Evolutionary conservation across 192 early-diverging fungal species (phyloP).

Genomic region (Coemansia sp.): DNA sequence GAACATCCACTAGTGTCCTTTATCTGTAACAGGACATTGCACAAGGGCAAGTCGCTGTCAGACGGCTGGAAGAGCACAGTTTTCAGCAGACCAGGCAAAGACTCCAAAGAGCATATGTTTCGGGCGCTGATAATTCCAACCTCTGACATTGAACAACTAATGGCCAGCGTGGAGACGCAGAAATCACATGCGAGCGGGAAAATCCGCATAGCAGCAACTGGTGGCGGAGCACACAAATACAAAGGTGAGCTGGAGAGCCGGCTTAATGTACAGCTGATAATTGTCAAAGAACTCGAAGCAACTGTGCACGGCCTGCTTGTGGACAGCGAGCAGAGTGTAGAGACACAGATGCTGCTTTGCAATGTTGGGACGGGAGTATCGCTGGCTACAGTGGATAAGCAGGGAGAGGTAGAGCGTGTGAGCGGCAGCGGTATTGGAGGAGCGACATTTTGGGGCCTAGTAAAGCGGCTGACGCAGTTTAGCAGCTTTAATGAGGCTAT

Average conservation of each 20-base stretch:
- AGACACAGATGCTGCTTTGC: slow-evolving; percentile 28
- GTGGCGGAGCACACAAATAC: slow-evolving; percentile 35
- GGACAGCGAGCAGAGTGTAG: background rate
- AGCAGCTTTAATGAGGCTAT: slow-evolving; percentile 28
- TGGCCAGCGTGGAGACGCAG: slow-evolving; percentile 5
- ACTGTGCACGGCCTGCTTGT: slow-evolving; percentile 20
- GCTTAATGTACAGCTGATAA: slow-evolving; percentile 16
- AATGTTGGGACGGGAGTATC: slow-evolving; percentile 54
- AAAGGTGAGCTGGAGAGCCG: slow-evolving; percentile 16
- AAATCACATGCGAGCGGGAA: background rate
- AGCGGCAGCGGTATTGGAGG: slow-evolving; percentile 51
- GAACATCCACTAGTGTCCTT: slow-evolving; percentile 11
- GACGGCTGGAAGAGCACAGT: slow-evolving; percentile 5
- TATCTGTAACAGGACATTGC: background rate
- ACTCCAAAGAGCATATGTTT: background rate
- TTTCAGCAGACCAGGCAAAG: slow-evolving; percentile 3
- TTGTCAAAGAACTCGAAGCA: slow-evolving; percentile 38
- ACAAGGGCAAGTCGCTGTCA: background rate
- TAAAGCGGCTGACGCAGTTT: slow-evolving; percentile 39
- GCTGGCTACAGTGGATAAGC: slow-evolving; percentile 13
- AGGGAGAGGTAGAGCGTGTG: slow-evolving; percentile 34
- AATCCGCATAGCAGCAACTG: slow-evolving; percentile 32
- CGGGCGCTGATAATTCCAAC: slow-evolving; percentile 20
- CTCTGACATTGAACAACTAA: slow-evolving; percentile 17
- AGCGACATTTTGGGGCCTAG: slow-evolving; percentile 47